Evolutionary conservation across 2,329 filamentous ascomycete genomes (phyloP).

Genomic region (Pyricularia grisea): DNA sequence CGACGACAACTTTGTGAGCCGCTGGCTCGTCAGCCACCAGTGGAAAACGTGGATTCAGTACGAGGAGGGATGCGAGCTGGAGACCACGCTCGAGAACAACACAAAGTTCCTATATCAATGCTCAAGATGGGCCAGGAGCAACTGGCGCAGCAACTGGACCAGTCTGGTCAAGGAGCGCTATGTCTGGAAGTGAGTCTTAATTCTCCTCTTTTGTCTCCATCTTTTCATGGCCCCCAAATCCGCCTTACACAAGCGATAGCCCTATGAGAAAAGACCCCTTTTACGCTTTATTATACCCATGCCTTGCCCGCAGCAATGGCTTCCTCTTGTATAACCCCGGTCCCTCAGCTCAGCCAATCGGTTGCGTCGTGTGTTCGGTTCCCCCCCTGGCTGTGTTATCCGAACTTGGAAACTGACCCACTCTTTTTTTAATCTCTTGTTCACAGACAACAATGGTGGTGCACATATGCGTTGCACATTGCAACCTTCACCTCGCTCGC

Average conservation of each 20-base stretch:
- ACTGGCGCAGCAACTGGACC: conserved; percentile 94
- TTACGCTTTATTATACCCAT: background rate
- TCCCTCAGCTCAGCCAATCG: background rate
- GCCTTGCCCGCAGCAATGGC: background rate
- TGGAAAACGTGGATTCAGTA: conserved; percentile 97
- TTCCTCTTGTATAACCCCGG: background rate
- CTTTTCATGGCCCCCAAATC: background rate
- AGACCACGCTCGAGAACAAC: conserved; percentile 87
- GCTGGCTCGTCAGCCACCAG: conserved; percentile 84
- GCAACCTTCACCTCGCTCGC: conserved; percentile 88
- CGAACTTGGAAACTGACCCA: background rate
- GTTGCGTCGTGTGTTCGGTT: background rate
- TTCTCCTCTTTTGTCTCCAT: background rate
- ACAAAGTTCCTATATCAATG: conserved; percentile 88
- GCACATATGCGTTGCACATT: conserved; percentile 83
- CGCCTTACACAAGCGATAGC: background rate
- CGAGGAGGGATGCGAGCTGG: conserved; percentile 79
- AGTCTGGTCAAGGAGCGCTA: conserved; percentile 76
- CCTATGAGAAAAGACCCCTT: background rate
- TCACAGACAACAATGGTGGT: conserved; percentile 79
- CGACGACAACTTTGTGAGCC: conserved; percentile 96
- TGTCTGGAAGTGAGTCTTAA: conserved; percentile 69
- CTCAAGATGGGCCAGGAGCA: conserved; percentile 89
- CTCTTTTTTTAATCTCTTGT: conserved; percentile 5
- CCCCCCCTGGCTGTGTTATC: background rate